These are phyloP conservation scores for Blastobotrys arbuscula DNA, from an alignment of 1,139 yeast species.

Conservation along the genomic window DNA sequence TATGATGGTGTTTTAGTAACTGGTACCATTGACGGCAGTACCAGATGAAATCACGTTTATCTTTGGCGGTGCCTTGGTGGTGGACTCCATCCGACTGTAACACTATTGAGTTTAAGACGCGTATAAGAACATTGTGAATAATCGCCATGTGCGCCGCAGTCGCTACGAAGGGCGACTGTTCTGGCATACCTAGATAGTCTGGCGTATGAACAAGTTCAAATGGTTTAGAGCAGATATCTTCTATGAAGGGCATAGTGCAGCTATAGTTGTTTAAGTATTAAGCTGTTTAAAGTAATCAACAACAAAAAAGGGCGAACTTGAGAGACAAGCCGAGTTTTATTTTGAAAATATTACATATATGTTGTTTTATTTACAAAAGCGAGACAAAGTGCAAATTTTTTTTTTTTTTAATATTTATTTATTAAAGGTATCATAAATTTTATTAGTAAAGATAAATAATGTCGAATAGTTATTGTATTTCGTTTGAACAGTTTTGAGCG, in stretches of 20 bases:
- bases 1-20: conserved; percentile 1
- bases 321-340: not conserved
- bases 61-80: not conserved
- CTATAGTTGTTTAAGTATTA: too few relatives aligned
- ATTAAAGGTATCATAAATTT: not conserved
- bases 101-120: conserved; percentile 1
- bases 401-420: not conserved
- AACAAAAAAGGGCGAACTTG: not conserved
- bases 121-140: conserved; percentile 3
- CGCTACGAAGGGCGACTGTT: not conserved
- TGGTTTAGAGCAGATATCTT: conserved; percentile 2
- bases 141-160: conserved; percentile 5
- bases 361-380: too few relatives aligned
- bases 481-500: too few relatives aligned
- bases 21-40: conserved; percentile 2
- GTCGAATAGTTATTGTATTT: too few relatives aligned
- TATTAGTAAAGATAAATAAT: too few relatives aligned
- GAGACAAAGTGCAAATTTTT: too few relatives aligned
- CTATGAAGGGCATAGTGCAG: not conserved
- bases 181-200: not conserved
- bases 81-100: conserved; percentile 4
- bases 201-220: not conserved
- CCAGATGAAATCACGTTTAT: conserved; percentile 2
- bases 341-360: too few relatives aligned
- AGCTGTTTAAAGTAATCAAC: too few relatives aligned